Evolutionary conservation across 2,329 filamentous ascomycete species (phyloP), one percentile per base, ranked within the genome.

Genomic region (Sporothrix dimorphospora): DNA sequence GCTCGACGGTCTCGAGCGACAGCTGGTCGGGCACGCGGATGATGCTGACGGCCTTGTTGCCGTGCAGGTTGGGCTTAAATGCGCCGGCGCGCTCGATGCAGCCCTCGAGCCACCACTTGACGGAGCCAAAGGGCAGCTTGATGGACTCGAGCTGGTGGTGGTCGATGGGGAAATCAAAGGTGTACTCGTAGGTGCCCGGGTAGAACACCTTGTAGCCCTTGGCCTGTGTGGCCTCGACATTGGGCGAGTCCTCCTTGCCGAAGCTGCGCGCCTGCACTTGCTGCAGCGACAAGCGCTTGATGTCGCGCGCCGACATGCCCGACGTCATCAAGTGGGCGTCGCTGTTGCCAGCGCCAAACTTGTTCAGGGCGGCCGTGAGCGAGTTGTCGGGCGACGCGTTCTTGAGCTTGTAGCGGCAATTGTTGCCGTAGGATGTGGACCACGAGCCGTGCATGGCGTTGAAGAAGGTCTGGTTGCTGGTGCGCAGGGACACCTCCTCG

Each of bases 381-480:
- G 79, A 78, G 71, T 79, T 81, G 30, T 83, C 80, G 11, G 80
- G 76, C 59, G 38, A 8, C 3, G 76, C 77, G 53, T 77, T 77
- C 74, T 84, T 86, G 45, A 88, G 80, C 3, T 79, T 81, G 78
- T 86, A 90, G 5, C 82, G 86, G 81, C 89, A 91, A 75, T 88
- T 85, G 75, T 89, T 89, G n/a, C 89, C 89, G 76, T 87, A 91
- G 66, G 88, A 86, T 21, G 84, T 85, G 76, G 89, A 87, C 84
- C 88, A 88, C 3, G 84, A 84, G 71, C 88, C 85, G 74, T 89
- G 87, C 78, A 87, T 83, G 65, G 92, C 91, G 78, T 98, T 97
- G 85, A 98, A 99, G 79, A 98, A 98, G 0, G 92, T 95, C 82
- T 94, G 90, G 21, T 90, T 95, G 78, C 98, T 94, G 53, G 92